Percentiles rank a stretch among this genome's conserved stretches.
These are phyloP conservation scores for Sutorius australiensis DNA, from an alignment of 768 basidiomycete species.

Conservation along the genomic window DNA sequence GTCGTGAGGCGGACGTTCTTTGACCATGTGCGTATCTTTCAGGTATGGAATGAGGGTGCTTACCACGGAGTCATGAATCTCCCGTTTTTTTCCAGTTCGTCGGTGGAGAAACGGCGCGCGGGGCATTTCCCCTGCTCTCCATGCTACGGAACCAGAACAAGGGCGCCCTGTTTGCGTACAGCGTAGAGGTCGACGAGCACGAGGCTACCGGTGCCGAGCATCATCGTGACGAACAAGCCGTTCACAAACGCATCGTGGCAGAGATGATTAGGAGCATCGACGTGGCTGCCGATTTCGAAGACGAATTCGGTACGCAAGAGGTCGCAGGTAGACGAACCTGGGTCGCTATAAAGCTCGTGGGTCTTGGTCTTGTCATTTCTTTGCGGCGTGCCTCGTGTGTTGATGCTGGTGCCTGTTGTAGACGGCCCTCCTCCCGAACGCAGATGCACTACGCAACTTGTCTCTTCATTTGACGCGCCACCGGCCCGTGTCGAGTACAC, in stretches of 20 bases:
- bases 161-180: conserved; percentile 78
- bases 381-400: not conserved
- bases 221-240: conserved; percentile 22
- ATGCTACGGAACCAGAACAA: conserved; percentile 62
- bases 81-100: conserved; percentile 59
- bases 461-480: conserved; percentile 54
- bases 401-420: conserved; percentile 21
- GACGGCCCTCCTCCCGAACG: conserved; percentile 69
- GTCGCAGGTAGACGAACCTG: conserved; percentile 57
- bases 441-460: conserved; percentile 55
- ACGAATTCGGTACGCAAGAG: conserved; percentile 29
- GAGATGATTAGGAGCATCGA: conserved; percentile 79
- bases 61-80: not conserved
- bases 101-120: conserved; percentile 77
- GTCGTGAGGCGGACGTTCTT: conserved; percentile 83
- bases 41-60: not conserved
- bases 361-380: conserved; percentile 18
- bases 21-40: conserved; percentile 52
- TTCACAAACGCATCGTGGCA: conserved; percentile 61
- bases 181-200: conserved; percentile 75
- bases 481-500: conserved; percentile 31
- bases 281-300: conserved; percentile 79
- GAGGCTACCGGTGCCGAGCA: conserved; percentile 37
- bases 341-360: conserved; percentile 81
- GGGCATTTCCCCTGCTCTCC: conserved; percentile 60